A percentile compares a stretch with the other conserved stretches of the same genome.
These are phyloP conservation scores for Boletus sensibilis DNA, from an alignment of 768 basidiomycete genomes.

Conservation along the genomic window DNA sequence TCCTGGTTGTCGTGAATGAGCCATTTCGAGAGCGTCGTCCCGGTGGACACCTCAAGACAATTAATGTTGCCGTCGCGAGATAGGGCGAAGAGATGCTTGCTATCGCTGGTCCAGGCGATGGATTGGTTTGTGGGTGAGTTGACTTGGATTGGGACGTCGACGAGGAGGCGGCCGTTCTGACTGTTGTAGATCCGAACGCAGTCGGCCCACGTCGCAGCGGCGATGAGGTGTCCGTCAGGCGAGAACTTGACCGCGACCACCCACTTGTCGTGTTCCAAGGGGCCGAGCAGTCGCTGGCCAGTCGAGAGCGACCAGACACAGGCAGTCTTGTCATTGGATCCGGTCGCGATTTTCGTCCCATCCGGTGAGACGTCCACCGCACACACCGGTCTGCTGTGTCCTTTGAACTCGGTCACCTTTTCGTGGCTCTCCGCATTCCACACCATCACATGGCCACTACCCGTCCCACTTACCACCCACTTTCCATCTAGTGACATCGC, in stretches of 20 bases:
- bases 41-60: not conserved
- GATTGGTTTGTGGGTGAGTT: not conserved
- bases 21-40: not conserved
- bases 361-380: not conserved
- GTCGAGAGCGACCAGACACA: not conserved
- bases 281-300: not conserved
- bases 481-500: not conserved
- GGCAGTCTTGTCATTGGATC: not conserved
- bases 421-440: not conserved
- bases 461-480: not conserved
- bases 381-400: not conserved
- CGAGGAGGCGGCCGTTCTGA: not conserved
- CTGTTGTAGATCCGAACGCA: not conserved
- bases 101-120: not conserved
- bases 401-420: not conserved
- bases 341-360: not conserved
- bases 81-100: not conserved
- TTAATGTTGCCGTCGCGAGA: not conserved
- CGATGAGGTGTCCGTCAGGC: not conserved
- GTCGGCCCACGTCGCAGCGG: not conserved
- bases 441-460: not conserved
- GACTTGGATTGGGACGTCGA: not conserved
- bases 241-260: constrained; percentile 1
- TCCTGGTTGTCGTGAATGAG: not conserved
- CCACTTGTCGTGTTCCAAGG: not conserved